Conservation (phyloP, 2,329 filamentous ascomycete species). For the Paramyrothecium sp. region DNA sequence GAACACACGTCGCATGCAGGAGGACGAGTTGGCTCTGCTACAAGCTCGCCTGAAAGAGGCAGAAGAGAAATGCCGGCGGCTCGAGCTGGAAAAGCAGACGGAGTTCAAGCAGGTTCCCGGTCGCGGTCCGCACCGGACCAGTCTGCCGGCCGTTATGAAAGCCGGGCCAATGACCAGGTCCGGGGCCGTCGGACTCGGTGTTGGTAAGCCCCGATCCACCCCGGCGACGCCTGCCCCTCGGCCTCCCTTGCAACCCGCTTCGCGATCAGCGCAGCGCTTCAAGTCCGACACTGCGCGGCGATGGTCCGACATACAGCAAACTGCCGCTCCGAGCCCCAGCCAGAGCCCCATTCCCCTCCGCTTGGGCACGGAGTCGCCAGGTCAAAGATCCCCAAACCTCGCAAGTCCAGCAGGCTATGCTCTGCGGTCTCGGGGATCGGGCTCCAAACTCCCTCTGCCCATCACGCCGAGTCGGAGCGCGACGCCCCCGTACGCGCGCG, state of each 20-base stretch:
- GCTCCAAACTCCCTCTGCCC: conserved; percentile 36
- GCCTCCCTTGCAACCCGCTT: conserved; percentile 11
- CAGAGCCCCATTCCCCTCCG: conserved; percentile 5
- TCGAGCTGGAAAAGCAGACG: conserved; percentile 23
- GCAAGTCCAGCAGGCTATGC: conserved; percentile 22
- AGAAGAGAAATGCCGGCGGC: conserved; percentile 23
- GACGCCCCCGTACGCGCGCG: conserved; percentile 31
- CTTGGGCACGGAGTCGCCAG: conserved; percentile 11
- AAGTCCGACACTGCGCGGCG: conserved; percentile 8
- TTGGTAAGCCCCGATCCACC: conserved; percentile 19
- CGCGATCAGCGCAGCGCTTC: conserved; percentile 16
- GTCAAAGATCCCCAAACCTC: conserved; percentile 21
- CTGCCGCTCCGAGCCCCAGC: conserved; percentile 7
- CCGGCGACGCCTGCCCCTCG: conserved; percentile 18
- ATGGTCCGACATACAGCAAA: conserved; percentile 8
- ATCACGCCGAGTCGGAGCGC: conserved; percentile 33
- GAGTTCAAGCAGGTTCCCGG: conserved; percentile 16
- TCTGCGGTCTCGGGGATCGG: conserved; percentile 32
- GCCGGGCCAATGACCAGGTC: conserved; percentile 13
- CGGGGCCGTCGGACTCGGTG: conserved; percentile 11
- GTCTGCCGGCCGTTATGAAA: conserved; percentile 15
- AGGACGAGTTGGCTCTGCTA: conserved; percentile 28
- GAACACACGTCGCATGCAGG: conserved; percentile 31
- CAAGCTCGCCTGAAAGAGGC: conserved; percentile 33
- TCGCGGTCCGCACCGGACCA: conserved; percentile 11